Percentiles rank a stretch among this genome's conserved stretches.
Evolutionary conservation across 768 basidiomycete genomes (phyloP).

Genomic region (Calvatia gigantea): DNA sequence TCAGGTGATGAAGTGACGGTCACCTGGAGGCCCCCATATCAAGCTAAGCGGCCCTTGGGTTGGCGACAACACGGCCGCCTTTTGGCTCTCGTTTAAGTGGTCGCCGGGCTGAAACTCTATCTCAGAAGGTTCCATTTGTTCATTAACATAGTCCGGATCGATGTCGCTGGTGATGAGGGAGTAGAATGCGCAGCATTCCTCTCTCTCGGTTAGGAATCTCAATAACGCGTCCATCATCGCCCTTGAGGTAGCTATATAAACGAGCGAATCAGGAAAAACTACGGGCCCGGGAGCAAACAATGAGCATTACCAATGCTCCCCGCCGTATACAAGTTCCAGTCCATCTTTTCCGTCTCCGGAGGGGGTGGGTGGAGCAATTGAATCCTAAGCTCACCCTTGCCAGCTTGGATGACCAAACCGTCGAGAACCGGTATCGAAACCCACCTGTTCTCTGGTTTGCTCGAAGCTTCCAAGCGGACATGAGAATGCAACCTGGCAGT

Average conservation of each 20-base stretch:
- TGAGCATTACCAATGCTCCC: constrained; percentile 50
- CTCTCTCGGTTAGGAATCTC: constrained; percentile 39
- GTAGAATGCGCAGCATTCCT: constrained; percentile 47
- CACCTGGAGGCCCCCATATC: constrained; percentile 72
- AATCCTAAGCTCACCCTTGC: constrained; percentile 52
- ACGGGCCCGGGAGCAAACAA: neutral
- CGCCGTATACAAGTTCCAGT: constrained; percentile 64
- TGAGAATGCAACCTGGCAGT: constrained; percentile 60
- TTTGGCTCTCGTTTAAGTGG: constrained; percentile 53
- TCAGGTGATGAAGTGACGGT: neutral
- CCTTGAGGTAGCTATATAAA: constrained; percentile 46
- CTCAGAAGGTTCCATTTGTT: neutral
- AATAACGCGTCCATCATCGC: constrained; percentile 65
- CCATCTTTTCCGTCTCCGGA: constrained; percentile 55
- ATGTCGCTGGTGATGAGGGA: constrained; percentile 39
- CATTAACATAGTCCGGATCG: constrained; percentile 4
- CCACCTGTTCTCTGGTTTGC: constrained; percentile 49
- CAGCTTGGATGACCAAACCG: constrained; percentile 52
- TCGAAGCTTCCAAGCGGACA: constrained; percentile 57
- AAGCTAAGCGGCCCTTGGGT: constrained; percentile 38
- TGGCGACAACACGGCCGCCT: constrained; percentile 39
- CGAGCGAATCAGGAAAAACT: neutral
- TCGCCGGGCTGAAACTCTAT: constrained; percentile 14
- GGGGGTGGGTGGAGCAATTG: constrained; percentile 55
- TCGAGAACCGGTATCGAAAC: constrained; percentile 47